These are phyloP conservation scores for Talaromyces piceae DNA, from an alignment of 2,329 filamentous ascomycete genomes.

Conservation along the genomic window DNA sequence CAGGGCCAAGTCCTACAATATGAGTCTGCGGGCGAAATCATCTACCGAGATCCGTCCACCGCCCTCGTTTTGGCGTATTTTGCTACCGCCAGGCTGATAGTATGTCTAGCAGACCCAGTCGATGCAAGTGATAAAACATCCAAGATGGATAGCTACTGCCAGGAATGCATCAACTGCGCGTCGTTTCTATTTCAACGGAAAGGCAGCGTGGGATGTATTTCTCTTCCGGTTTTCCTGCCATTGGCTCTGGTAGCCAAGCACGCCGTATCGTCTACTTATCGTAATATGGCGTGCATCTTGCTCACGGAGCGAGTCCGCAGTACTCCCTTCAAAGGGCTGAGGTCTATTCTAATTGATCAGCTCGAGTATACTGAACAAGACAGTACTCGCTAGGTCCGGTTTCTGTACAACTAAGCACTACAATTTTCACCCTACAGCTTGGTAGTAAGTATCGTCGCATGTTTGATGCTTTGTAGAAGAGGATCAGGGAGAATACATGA, in stretches of 20 bases:
- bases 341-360: neutral
- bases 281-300: neutral
- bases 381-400: neutral
- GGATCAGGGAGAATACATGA: too few relatives aligned
- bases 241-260: slow-evolving; percentile 1
- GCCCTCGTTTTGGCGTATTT: neutral
- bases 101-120: neutral
- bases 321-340: slow-evolving; percentile 1
- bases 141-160: neutral
- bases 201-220: neutral
- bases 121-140: neutral
- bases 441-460: too few relatives aligned
- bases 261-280: neutral
- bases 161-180: neutral
- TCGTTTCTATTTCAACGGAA: neutral
- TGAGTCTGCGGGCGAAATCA: neutral
- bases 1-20: neutral
- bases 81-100: neutral
- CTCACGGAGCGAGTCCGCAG: neutral
- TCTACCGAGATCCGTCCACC: neutral
- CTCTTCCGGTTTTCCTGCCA: slow-evolving; percentile 1
- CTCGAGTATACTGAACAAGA: neutral
- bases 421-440: too few relatives aligned
- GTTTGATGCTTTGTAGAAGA: too few relatives aligned
- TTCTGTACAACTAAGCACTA: neutral